Conservation (phyloP, 148 eudicot species). For the Silene latifolia region DNA sequence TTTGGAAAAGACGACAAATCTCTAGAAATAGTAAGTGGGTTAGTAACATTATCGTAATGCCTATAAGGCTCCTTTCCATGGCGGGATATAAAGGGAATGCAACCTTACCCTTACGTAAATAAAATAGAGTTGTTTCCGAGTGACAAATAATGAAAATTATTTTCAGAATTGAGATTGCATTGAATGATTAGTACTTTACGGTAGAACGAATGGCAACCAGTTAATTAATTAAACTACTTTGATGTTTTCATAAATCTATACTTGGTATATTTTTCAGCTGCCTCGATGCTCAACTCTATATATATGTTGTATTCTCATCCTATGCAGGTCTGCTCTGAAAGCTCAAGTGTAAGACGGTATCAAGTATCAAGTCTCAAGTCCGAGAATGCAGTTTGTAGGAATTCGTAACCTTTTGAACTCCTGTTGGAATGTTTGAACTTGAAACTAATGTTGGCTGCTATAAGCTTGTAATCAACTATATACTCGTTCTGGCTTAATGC, state of each 20-base stretch:
- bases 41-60: background rate
- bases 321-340: conserved; percentile 10
- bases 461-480: background rate
- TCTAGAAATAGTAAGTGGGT: background rate
- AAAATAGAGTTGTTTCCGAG: no score
- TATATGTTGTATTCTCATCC: background rate
- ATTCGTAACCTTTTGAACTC: background rate
- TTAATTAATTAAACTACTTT: no score
- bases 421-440: background rate
- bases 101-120: no score
- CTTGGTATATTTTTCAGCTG: no score
- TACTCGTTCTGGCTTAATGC: background rate
- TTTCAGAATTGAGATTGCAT: no score
- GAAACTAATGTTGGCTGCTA: background rate
- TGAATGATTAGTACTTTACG: no score
- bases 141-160: no score
- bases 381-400: background rate
- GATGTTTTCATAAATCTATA: no score
- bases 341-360: background rate
- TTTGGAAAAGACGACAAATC: background rate
- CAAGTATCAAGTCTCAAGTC: background rate
- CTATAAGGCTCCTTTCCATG: no score
- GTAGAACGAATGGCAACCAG: no score
- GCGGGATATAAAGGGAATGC: no score
- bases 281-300: no score